These are phyloP conservation scores for Petunia axillaris DNA, from an alignment of 257 asterid genomes.

Conservation along the genomic window DNA sequence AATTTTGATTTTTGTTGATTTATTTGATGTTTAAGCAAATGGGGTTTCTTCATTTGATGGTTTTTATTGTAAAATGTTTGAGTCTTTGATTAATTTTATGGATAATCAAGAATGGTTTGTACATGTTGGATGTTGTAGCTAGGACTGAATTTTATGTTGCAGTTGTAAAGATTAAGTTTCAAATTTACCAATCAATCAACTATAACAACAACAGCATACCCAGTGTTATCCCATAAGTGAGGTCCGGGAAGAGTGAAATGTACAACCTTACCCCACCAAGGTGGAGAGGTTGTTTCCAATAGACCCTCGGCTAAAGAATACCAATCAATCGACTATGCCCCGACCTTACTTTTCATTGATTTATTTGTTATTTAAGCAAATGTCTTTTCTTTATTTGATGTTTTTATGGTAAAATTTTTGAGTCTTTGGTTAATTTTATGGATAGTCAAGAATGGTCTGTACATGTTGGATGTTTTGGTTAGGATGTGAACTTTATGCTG, in stretches of 20 bases:
- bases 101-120: conserved; percentile 3
- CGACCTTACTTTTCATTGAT: no score
- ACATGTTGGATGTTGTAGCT: background rate
- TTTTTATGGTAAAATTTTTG: background rate
- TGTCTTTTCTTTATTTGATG: background rate
- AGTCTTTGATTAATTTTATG: background rate
- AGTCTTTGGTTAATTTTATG: background rate
- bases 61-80: background rate
- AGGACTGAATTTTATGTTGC: background rate
- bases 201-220: no score
- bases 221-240: no score
- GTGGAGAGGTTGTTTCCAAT: no score
- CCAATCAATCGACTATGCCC: no score
- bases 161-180: background rate
- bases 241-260: no score
- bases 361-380: background rate
- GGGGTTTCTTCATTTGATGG: conserved; percentile 8
- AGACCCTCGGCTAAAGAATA: no score
- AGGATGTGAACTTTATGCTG: background rate
- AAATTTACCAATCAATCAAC: no score
- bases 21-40: background rate
- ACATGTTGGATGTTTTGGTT: background rate
- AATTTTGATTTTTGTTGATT: background rate
- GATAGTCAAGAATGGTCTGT: background rate
- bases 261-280: no score